phyloP scores from a whole-genome alignment of 495 filamentous ascomycete species.

The Penicillium longicatenatum region DNA sequence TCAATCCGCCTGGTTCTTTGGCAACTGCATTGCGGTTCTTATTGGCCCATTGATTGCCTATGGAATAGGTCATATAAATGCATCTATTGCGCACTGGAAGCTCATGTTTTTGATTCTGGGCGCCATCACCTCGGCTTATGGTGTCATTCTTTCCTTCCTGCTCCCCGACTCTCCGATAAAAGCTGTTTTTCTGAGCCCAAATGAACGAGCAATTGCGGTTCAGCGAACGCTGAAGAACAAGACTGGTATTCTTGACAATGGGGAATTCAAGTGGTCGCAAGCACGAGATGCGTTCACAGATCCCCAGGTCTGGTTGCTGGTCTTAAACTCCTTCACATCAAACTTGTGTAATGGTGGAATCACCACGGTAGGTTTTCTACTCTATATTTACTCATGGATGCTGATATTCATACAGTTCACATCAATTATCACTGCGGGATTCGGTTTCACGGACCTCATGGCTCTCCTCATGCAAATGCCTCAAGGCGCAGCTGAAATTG shows the following conservation, averaged over 20 bases:
- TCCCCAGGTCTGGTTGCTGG: slow-evolving; percentile 35
- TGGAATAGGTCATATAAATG: slow-evolving; percentile 55
- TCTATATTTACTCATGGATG: not conserved
- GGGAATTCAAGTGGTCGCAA: slow-evolving; percentile 41
- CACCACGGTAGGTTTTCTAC: slow-evolving; percentile 21
- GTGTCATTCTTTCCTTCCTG: slow-evolving; percentile 46
- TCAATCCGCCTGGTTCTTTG: slow-evolving; percentile 57
- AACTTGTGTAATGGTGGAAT: slow-evolving; percentile 35
- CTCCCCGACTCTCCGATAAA: slow-evolving; percentile 57
- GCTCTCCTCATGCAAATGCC: slow-evolving; percentile 42
- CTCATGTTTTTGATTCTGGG: slow-evolving; percentile 64
- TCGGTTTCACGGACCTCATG: slow-evolving; percentile 41
- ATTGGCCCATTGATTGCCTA: slow-evolving; percentile 59
- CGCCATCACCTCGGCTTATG: slow-evolving; percentile 55
- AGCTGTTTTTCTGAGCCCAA: slow-evolving; percentile 54
- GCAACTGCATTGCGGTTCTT: slow-evolving; percentile 61
- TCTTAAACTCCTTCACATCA: slow-evolving; percentile 31
- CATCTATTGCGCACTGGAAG: slow-evolving; percentile 36
- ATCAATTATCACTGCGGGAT: slow-evolving; percentile 40
- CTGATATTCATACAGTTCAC: slow-evolving; percentile 33
- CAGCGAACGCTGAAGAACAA: slow-evolving; percentile 51
- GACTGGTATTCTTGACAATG: slow-evolving; percentile 49
- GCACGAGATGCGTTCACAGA: slow-evolving; percentile 33
- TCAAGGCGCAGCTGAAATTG: slow-evolving; percentile 35
- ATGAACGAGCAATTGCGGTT: slow-evolving; percentile 46